These are phyloP conservation scores for Meredithiella fracta DNA, from an alignment of 2,329 filamentous ascomycete genomes.

Conservation along the genomic window DNA sequence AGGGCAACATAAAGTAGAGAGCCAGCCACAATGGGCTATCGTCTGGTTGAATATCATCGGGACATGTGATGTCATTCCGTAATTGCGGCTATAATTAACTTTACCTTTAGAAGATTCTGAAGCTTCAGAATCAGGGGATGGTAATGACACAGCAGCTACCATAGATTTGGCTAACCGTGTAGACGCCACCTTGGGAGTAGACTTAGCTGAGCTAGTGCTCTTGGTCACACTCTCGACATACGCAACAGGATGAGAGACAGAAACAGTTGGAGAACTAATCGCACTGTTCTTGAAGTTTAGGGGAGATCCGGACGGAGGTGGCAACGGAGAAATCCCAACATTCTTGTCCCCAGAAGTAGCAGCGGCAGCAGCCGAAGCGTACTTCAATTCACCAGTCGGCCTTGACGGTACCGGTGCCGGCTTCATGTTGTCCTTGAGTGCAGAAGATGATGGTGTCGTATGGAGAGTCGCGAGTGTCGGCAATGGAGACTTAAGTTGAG, in stretches of 20 bases:
- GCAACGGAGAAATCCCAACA: conserved; percentile 83
- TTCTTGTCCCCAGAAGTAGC: conserved; percentile 76
- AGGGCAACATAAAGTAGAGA: neutral
- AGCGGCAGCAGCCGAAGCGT: conserved; percentile 87
- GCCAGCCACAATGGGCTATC: no score
- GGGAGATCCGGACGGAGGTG: conserved; percentile 67
- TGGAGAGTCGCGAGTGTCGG: conserved; percentile 87
- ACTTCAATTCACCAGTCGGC: conserved; percentile 82
- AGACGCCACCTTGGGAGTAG: conserved; percentile 15
- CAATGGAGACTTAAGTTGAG: conserved; percentile 82
- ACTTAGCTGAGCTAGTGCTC: conserved; percentile 21
- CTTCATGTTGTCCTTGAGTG: conserved; percentile 64
- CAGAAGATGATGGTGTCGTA: conserved; percentile 44
- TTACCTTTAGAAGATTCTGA: conserved; percentile 31
- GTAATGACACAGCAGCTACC: conserved; percentile 26
- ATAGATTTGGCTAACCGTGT: conserved; percentile 10
- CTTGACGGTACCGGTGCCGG: conserved; percentile 74
- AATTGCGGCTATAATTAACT: conserved; percentile 9
- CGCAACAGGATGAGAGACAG: conserved; percentile 29
- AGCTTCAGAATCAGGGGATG: conserved; percentile 23
- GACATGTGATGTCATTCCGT: conserved; percentile 4
- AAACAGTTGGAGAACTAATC: conserved; percentile 36
- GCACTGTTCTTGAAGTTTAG: conserved; percentile 32
- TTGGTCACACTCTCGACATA: conserved; percentile 29
- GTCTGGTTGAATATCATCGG: no score